Evolutionary conservation across 176 grass and related monocot species (phyloP), one percentile per base, ranked within the genome.

Genomic region (Microstegium vimineum): DNA sequence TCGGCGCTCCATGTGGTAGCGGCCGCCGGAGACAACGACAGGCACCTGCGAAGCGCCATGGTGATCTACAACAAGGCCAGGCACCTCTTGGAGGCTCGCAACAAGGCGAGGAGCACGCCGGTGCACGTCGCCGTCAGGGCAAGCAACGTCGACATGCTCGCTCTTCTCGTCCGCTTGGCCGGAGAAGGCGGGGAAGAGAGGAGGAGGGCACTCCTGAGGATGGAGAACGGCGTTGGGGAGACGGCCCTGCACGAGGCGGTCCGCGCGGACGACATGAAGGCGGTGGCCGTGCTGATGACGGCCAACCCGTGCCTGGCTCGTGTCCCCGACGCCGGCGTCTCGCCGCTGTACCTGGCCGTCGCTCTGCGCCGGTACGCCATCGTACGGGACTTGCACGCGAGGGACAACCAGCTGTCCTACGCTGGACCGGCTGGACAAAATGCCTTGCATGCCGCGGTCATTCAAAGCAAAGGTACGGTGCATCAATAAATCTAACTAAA

Each of bases 401-500:
- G 73, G 10, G 82, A 84, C 34, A 57, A n/a, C 23, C 11, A 5
- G 32, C 2, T 76, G 82, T 84, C 82, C 1, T 84, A 76, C 46
- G 38, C 82, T 5, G 82, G 82, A 30, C 82, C 72, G 13, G 46
- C 51, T 31, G 82, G 82, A 41, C 72, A 84, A 40, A 84, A 67
- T 57, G 82, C 72, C 2, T n/a, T 76, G 34, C 72, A 76, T 56
- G 82, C 73, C 4, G 72, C 82, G 12, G 72, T 84, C 56, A 61
- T 84, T 57, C 60, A 49, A 31, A 76, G 82, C 62, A 32, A 54
- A 84, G 71, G 81, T n/a, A n/a, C n/a, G n/a, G n/a, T 83, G 20
- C 59, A 10, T 83, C 28, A 14, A 14, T 38, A 18, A n/a, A 42
- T 42, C 4, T 42, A 42, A 41, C 8, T 16, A 15, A 47, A 17